Percentiles rank a stretch among this genome's conserved stretches.
phyloP scores from a whole-genome alignment of 176 grass and related monocot species.

The Cenchrus fungigraminus region DNA sequence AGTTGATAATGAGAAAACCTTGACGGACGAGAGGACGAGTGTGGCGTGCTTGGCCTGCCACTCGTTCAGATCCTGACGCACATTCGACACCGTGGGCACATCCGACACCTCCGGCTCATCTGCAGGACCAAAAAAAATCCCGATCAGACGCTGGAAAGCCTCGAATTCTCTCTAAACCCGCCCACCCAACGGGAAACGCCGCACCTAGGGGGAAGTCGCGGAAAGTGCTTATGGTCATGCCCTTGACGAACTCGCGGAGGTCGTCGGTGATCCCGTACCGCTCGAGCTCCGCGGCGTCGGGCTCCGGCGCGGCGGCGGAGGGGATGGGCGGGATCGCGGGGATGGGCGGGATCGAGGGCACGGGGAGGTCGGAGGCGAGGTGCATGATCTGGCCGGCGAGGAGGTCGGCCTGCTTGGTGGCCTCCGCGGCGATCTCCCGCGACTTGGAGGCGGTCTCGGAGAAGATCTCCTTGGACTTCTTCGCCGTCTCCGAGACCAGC shows the following conservation, averaged over 20 bases:
- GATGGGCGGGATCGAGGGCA: conserved; percentile 68
- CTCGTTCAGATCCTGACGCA: conserved; percentile 97
- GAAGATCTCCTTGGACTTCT: conserved; percentile 88
- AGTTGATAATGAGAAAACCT: conserved; percentile 53
- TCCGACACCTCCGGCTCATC: conserved; percentile 77
- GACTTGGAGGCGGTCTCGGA: conserved; percentile 88
- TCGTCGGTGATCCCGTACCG: conserved; percentile 79
- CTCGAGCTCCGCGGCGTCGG: conserved; percentile 58
- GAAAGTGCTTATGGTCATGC: conserved; percentile 90
- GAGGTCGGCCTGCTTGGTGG: conserved; percentile 92
- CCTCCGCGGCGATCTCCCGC: conserved; percentile 85
- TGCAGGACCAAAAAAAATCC: conserved; percentile 32
- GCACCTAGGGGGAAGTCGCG: conserved; percentile 94
- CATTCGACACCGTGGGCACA: conserved; percentile 86
- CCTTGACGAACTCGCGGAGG: conserved; percentile 93
- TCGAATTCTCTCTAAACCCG: conserved; percentile 31
- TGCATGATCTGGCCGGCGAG: conserved; percentile 96
- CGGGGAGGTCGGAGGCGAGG: conserved; percentile 73
- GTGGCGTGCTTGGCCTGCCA: conserved; percentile 94
- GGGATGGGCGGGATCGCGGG: conserved; percentile 55
- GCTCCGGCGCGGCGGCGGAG: conserved; percentile 35
- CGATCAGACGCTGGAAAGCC: conserved; percentile 11
- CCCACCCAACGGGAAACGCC: conserved; percentile 13
- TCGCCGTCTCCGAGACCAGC: conserved; percentile 75
- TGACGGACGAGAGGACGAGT: conserved; percentile 85